These are phyloP conservation scores for Eragrostis tef DNA, from an alignment of 202 grass and related monocot genomes.

Conservation along the genomic window DNA sequence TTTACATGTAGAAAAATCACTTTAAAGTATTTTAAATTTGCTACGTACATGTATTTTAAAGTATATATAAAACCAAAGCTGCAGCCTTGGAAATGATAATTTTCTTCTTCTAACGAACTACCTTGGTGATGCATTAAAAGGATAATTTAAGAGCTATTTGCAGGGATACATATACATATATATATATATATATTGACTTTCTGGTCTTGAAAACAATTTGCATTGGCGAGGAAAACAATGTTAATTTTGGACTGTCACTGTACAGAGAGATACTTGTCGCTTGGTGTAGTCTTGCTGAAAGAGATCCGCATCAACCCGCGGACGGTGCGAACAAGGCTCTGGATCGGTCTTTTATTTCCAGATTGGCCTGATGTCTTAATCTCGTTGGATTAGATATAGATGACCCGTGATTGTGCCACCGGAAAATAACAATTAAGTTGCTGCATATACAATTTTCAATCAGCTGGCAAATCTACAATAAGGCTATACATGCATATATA, in stretches of 20 bases:
- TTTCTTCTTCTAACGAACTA: too few relatives aligned
- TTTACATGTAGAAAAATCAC: too few relatives aligned
- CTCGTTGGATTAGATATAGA: neutral
- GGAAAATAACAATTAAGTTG: neutral
- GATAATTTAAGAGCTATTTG: too few relatives aligned
- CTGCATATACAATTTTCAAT: neutral
- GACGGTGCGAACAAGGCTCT: conserved; percentile 32
- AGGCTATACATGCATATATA: too few relatives aligned
- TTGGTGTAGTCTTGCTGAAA: neutral
- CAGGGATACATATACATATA: neutral
- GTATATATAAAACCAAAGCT: too few relatives aligned
- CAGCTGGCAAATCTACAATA: neutral
- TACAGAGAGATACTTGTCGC: neutral
- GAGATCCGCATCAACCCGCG: neutral
- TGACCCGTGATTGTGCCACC: neutral
- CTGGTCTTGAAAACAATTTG: conserved; percentile 17
- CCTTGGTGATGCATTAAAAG: too few relatives aligned
- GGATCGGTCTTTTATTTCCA: neutral
- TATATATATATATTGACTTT: neutral
- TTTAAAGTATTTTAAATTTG: too few relatives aligned
- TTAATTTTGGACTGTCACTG: conserved; percentile 15
- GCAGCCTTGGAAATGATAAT: too few relatives aligned
- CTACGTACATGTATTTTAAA: too few relatives aligned
- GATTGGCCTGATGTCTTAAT: conserved; percentile 7
- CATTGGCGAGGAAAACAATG: conserved; percentile 11